These are phyloP conservation scores for Smallanthus sonchifolius DNA, from an alignment of 129 eudicot genomes.

Conservation along the genomic window DNA sequence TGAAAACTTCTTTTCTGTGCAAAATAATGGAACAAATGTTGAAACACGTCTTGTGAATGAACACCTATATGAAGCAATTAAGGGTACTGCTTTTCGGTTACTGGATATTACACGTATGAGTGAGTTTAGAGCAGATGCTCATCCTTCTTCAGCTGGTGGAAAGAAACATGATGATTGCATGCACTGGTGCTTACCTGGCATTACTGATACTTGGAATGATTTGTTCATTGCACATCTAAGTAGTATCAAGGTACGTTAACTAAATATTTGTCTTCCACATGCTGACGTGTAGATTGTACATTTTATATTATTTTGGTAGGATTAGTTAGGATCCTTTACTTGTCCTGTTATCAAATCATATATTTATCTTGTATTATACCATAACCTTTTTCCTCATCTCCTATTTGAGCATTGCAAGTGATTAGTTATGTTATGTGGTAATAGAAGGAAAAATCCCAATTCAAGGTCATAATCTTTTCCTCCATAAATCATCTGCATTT, in stretches of 20 bases:
- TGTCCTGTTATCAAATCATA: neutral
- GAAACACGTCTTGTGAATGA: conserved; percentile 80
- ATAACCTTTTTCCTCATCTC: neutral
- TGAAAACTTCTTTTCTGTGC: conserved; percentile 58
- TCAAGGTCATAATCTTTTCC: neutral
- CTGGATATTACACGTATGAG: conserved; percentile 79
- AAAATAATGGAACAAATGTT: conserved; percentile 78
- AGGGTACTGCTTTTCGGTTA: conserved; percentile 49
- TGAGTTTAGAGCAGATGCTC: conserved; percentile 95
- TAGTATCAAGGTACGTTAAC: conserved; percentile 30
- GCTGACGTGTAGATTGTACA: conserved; percentile 20
- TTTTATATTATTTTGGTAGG: conserved; percentile 13
- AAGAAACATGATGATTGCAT: conserved; percentile 97
- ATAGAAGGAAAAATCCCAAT: neutral
- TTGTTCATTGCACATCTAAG: conserved; percentile 51
- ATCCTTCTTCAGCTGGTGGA: conserved; percentile 91
- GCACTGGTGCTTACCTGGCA: conserved; percentile 99
- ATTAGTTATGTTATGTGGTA: neutral
- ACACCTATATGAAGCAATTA: conserved; percentile 66
- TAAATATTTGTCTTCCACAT: neutral
- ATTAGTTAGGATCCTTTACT: conserved; percentile 12
- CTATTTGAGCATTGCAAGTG: neutral
- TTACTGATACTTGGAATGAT: conserved; percentile 95
- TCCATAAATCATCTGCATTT: neutral
- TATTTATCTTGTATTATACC: conserved; percentile 23